Evolutionary conservation across 1,284 basidiomycete species (phyloP).

Genomic region (Agroathelia rolfsii): DNA sequence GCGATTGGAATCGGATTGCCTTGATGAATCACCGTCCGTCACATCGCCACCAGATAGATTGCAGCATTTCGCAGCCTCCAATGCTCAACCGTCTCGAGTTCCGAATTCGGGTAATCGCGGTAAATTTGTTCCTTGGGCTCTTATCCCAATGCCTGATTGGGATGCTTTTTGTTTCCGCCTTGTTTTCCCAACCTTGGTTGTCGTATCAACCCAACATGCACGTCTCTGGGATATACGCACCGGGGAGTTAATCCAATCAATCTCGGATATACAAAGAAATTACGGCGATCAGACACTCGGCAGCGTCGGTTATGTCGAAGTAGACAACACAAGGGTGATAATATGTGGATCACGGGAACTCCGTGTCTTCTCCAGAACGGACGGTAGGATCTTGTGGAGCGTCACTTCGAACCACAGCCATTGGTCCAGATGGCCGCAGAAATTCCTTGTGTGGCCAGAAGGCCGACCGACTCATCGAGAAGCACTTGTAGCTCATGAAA

Average conservation of each 20-base stretch:
- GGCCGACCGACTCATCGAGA: no score
- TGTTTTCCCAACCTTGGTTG: slow-evolving; percentile 54
- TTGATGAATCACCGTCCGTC: slow-evolving; percentile 16
- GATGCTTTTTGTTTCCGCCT: slow-evolving; percentile 52
- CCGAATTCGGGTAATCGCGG: slow-evolving; percentile 20
- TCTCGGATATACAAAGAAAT: slow-evolving; percentile 30
- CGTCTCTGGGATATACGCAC: slow-evolving; percentile 55
- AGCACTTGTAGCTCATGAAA: no score
- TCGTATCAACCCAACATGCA: slow-evolving; percentile 30
- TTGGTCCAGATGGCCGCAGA: slow-evolving; percentile 19
- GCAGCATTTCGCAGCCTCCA: slow-evolving; percentile 18
- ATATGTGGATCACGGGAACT: slow-evolving; percentile 41
- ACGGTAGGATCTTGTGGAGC: slow-evolving; percentile 32
- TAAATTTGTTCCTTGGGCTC: slow-evolving; percentile 50
- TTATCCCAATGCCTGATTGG: slow-evolving; percentile 37
- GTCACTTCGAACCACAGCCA: slow-evolving; percentile 25
- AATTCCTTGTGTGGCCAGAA: slow-evolving; percentile 14
- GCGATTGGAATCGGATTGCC: slow-evolving; percentile 32
- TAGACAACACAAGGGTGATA: slow-evolving; percentile 49
- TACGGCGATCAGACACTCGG: slow-evolving; percentile 21
- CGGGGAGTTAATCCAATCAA: slow-evolving; percentile 32
- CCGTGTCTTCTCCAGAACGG: slow-evolving; percentile 43
- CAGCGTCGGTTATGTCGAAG: slow-evolving; percentile 54
- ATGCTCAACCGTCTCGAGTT: slow-evolving; percentile 2
- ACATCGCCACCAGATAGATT: slow-evolving; percentile 25